A percentile compares a stretch with the other conserved stretches of the same genome.
phyloP scores from a whole-genome alignment of 352 stramenopile genomes.

The Globisporangium spiculum region DNA sequence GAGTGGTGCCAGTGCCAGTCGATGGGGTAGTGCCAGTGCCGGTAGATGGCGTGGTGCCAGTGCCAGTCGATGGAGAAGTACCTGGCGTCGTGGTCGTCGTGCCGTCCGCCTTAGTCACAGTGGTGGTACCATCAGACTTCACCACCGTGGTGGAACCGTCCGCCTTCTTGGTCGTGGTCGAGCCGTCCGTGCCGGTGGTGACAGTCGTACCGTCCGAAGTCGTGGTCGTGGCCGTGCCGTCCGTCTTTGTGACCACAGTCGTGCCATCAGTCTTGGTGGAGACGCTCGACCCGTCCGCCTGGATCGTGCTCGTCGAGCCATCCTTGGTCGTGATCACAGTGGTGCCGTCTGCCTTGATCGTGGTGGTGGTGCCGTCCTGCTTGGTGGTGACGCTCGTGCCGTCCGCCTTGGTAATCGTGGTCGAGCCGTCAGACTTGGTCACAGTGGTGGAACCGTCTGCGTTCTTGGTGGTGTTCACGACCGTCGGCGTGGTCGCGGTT shows the following conservation, averaged over 20 bases:
- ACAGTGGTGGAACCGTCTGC: slow-evolving; percentile 19
- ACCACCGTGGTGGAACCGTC: slow-evolving; percentile 11
- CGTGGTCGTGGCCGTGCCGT: slow-evolving; percentile 1
- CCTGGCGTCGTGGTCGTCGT: slow-evolving; percentile 10
- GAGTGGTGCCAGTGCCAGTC: not conserved
- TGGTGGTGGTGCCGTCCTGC: slow-evolving; percentile 9
- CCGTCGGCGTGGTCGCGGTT: too few species aligned
- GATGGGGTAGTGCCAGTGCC: slow-evolving; percentile 11
- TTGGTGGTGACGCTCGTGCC: slow-evolving; percentile 11
- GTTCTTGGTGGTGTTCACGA: too few species aligned
- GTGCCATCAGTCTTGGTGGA: slow-evolving; percentile 12
- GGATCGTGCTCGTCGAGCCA: slow-evolving; percentile 1
- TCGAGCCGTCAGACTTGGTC: slow-evolving; percentile 14
- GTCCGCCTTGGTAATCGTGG: slow-evolving; percentile 14
- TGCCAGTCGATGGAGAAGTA: slow-evolving; percentile 11
- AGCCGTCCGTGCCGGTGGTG: not conserved
- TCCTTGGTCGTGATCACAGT: slow-evolving; percentile 4
- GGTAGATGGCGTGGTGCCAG: slow-evolving; percentile 1
- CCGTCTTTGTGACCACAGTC: not conserved
- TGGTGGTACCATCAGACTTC: slow-evolving; percentile 5
- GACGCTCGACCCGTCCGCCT: slow-evolving; percentile 9
- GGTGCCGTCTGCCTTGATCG: slow-evolving; percentile 11
- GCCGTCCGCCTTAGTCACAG: slow-evolving; percentile 11
- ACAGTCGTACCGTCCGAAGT: slow-evolving; percentile 13
- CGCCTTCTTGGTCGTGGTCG: slow-evolving; percentile 11